Percentiles rank a stretch among this genome's conserved stretches.
phyloP scores from a whole-genome alignment of 2,329 filamentous ascomycete genomes.

The Purpureocillium lavendulum region DNA sequence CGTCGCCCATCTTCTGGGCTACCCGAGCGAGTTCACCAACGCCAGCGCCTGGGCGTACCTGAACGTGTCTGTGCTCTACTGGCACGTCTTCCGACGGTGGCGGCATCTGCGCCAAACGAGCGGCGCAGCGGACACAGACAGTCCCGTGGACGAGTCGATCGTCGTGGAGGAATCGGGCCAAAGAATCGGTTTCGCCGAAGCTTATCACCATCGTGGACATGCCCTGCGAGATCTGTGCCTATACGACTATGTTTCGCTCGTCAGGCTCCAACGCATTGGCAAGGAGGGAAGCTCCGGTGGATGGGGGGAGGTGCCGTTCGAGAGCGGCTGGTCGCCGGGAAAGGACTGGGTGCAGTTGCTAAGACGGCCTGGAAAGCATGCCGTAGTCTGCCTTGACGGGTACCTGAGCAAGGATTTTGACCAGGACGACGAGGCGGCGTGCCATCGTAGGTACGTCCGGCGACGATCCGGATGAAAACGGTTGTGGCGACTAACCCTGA shows the following conservation, averaged over 20 bases:
- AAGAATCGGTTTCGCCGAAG: constrained; percentile 2
- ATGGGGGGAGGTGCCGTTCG: background rate
- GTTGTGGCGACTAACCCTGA: background rate
- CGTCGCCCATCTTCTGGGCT: constrained; percentile 3
- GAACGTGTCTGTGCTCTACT: constrained; percentile 3
- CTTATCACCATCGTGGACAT: constrained; percentile 2
- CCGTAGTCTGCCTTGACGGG: constrained; percentile 2
- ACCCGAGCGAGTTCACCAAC: constrained; percentile 3
- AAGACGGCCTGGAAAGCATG: background rate
- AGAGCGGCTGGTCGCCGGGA: background rate
- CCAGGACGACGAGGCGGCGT: background rate
- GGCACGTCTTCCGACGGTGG: constrained; percentile 4
- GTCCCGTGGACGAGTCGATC: background rate
- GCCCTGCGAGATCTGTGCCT: constrained; percentile 1
- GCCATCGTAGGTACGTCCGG: background rate
- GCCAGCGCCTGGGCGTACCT: constrained; percentile 2
- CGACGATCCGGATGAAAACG: background rate
- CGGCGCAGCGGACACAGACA: background rate
- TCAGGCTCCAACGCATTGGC: background rate
- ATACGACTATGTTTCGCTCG: constrained; percentile 5
- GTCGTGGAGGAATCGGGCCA: no score
- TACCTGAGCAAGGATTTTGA: constrained; percentile 2
- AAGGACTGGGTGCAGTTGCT: background rate
- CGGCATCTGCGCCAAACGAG: background rate
- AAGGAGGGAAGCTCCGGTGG: background rate